A percentile compares a stretch with the other conserved stretches of the same genome.
phyloP scores from a whole-genome alignment of 192 early-diverging fungal genomes.

The Podila clonocystis region DNA sequence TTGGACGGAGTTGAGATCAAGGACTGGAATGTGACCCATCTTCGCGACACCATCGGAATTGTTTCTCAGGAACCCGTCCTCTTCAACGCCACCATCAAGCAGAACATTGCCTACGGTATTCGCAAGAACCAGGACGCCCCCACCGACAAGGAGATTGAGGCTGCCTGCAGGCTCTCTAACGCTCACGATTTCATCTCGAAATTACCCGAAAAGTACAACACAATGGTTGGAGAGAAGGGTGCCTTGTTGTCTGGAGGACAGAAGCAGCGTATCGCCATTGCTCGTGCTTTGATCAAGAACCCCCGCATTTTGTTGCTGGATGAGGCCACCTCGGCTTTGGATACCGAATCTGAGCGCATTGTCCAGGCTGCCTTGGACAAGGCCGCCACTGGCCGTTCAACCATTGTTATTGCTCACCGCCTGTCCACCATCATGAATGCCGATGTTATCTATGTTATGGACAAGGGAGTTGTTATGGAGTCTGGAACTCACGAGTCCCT shows the following conservation, averaged over 20 bases:
- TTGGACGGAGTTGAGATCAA: slow-evolving; percentile 84
- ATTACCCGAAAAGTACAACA: slow-evolving; percentile 85
- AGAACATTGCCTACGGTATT: slow-evolving; percentile 82
- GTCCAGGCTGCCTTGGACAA: slow-evolving; percentile 85
- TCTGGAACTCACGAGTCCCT: slow-evolving; percentile 77
- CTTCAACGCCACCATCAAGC: slow-evolving; percentile 80
- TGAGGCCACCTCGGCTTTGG: slow-evolving; percentile 91
- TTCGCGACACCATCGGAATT: slow-evolving; percentile 90
- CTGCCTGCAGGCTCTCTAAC: slow-evolving; percentile 75
- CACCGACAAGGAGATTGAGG: slow-evolving; percentile 63
- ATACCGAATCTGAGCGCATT: slow-evolving; percentile 77
- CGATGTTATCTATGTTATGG: slow-evolving; percentile 83
- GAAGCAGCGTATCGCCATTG: slow-evolving; percentile 97
- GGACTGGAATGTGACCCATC: slow-evolving; percentile 84
- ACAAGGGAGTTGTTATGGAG: slow-evolving; percentile 71
- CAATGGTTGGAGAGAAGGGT: slow-evolving; percentile 87
- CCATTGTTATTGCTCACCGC: slow-evolving; percentile 87
- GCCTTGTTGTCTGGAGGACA: slow-evolving; percentile 91
- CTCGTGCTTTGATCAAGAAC: slow-evolving; percentile 90
- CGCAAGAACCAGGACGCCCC: slow-evolving; percentile 58
- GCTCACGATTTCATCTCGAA: slow-evolving; percentile 79
- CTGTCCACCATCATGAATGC: slow-evolving; percentile 86
- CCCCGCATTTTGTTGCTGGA: slow-evolving; percentile 89
- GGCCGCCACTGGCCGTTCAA: slow-evolving; percentile 76
- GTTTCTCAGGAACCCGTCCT: slow-evolving; percentile 95